Percentiles rank a stretch among this genome's conserved stretches.
Conservation (phyloP, 2,329 filamentous ascomycete genomes). For the Scedosporium aurantiacum region DNA sequence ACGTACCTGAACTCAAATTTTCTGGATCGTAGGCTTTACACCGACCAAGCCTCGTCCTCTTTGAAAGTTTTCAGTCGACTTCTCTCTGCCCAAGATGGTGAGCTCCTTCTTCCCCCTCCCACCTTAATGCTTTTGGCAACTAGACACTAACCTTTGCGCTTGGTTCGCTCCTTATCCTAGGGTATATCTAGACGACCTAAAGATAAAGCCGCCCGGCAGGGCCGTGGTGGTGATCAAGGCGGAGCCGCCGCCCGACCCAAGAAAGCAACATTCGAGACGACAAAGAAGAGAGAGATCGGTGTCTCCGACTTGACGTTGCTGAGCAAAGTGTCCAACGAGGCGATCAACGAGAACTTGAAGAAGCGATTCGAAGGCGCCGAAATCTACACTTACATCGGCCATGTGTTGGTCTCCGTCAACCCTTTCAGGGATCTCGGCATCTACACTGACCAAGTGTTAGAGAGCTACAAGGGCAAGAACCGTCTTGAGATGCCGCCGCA, state of each 20-base stretch:
- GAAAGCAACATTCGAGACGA: constrained; percentile 90
- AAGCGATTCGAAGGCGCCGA: constrained; percentile 95
- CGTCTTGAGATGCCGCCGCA: constrained; percentile 89
- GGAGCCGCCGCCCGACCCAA: constrained; percentile 57
- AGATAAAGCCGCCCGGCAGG: constrained; percentile 26
- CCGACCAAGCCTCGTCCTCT: background rate
- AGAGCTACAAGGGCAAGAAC: constrained; percentile 95
- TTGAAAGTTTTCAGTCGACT: background rate
- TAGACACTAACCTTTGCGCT: background rate
- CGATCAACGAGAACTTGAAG: constrained; percentile 98
- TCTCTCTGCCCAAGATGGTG: constrained; percentile 1
- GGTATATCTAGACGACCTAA: constrained; percentile 30
- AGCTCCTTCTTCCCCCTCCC: background rate
- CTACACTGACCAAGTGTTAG: constrained; percentile 88
- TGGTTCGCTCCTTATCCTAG: constrained; percentile 12
- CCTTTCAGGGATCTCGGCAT: constrained; percentile 95
- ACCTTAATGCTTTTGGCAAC: background rate
- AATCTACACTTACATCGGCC: constrained; percentile 99
- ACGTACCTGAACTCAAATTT: background rate
- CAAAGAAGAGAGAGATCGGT: constrained; percentile 98
- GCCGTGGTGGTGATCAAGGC: constrained; percentile 26
- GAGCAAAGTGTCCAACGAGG: constrained; percentile 97
- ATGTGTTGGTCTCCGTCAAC: constrained; percentile 98
- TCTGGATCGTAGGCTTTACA: background rate
- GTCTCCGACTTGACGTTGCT: constrained; percentile 95